Evolutionary conservation across 257 asterid species (phyloP).

Genomic region (Buddleja alternifolia): DNA sequence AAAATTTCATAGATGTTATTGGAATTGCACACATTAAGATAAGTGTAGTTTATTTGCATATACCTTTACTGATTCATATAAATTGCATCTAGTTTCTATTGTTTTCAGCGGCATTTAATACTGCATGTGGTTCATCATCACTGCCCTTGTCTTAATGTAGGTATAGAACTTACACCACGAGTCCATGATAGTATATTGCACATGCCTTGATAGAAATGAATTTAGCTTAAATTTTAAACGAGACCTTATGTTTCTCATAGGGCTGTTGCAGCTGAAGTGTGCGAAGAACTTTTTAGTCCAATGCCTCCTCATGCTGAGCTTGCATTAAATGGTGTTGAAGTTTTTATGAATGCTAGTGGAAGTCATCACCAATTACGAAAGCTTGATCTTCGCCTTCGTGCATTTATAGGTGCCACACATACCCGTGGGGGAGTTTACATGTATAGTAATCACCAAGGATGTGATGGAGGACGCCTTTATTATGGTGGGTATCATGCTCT

Average conservation of each 20-base stretch:
- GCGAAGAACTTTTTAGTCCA: slow-evolving; percentile 94
- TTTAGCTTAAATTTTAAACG: neutral
- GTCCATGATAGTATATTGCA: slow-evolving; percentile 7
- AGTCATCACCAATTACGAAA: slow-evolving; percentile 94
- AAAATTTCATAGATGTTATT: neutral
- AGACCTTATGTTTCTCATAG: slow-evolving; percentile 44
- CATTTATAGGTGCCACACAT: slow-evolving; percentile 92
- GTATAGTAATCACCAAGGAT: slow-evolving; percentile 97
- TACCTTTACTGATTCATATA: slow-evolving; percentile 7
- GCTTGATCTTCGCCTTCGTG: slow-evolving; percentile 86
- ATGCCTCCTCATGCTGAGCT: slow-evolving; percentile 94
- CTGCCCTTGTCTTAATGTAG: slow-evolving; percentile 18
- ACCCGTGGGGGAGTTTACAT: slow-evolving; percentile 97
- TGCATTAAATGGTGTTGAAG: slow-evolving; percentile 93
- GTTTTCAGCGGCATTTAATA: slow-evolving; percentile 6
- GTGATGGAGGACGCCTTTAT: slow-evolving; percentile 97
- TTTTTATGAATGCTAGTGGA: slow-evolving; percentile 96
- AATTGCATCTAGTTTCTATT: neutral
- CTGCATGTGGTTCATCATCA: slow-evolving; percentile 1
- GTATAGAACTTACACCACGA: neutral
- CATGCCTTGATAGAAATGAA: slow-evolving; percentile 8
- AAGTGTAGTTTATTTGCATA: neutral
- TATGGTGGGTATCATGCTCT: slow-evolving; percentile 58
- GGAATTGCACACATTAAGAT: neutral
- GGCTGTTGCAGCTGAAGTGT: slow-evolving; percentile 97